phyloP scores from a whole-genome alignment of 2,329 filamentous ascomycete species.

The Drechslerella coelobrocha region DNA sequence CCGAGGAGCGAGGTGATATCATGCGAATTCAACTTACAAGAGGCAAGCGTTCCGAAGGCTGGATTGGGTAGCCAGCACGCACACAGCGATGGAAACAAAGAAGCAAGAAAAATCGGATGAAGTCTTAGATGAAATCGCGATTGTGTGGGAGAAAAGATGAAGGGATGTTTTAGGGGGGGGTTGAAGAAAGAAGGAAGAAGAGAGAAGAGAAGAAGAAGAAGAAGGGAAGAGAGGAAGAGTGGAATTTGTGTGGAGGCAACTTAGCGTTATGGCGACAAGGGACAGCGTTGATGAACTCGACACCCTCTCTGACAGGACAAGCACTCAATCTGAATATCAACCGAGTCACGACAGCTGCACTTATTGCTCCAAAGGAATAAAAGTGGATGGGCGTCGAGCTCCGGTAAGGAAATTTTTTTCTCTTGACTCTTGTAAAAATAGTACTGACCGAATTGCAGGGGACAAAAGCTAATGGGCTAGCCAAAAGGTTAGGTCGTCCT shows the following conservation, averaged over 20 bases:
- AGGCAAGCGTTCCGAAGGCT: slow-evolving; percentile 14
- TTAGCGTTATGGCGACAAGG: slow-evolving; percentile 45
- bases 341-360: too few species aligned
- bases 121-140: slow-evolving; percentile 14
- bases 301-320: slow-evolving; percentile 21
- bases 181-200: slow-evolving; percentile 9
- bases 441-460: neutral
- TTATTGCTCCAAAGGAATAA: too few species aligned
- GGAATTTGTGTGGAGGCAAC: slow-evolving; percentile 38
- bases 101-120: slow-evolving; percentile 21
- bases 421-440: neutral
- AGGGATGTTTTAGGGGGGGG: slow-evolving; percentile 42
- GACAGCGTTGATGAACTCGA: slow-evolving; percentile 16
- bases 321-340: slow-evolving; percentile 2
- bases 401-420: slow-evolving; percentile 1
- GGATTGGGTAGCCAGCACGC: slow-evolving; percentile 46
- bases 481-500: slow-evolving; percentile 36
- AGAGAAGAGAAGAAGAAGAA: slow-evolving; percentile 10
- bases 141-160: slow-evolving; percentile 27
- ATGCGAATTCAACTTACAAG: slow-evolving; percentile 38
- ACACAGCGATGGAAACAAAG: slow-evolving; percentile 34
- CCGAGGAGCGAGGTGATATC: slow-evolving; percentile 33
- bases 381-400: neutral
- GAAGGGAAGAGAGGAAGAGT: slow-evolving; percentile 13
- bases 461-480: slow-evolving; percentile 14